These are phyloP conservation scores for Cucumis melo DNA, from an alignment of 306 rosid genomes.

Conservation along the genomic window DNA sequence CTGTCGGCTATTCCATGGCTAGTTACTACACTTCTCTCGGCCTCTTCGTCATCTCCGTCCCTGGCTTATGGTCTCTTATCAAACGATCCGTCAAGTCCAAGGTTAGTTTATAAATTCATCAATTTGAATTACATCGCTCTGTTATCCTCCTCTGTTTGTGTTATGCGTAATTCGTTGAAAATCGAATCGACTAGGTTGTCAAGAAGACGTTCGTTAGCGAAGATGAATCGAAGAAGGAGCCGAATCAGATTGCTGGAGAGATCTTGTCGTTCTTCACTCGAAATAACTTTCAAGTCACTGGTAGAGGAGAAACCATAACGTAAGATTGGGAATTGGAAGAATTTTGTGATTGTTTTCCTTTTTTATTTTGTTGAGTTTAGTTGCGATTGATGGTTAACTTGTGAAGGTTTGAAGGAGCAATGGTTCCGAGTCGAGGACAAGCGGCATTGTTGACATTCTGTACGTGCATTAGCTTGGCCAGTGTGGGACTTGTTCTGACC, in stretches of 20 bases:
- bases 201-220: slow-evolving; percentile 64
- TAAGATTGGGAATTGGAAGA: slow-evolving; percentile 10
- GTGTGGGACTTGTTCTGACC: slow-evolving; percentile 87
- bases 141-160: background rate
- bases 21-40: slow-evolving; percentile 93
- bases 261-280: slow-evolving; percentile 77
- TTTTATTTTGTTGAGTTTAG: background rate
- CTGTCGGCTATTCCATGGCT: slow-evolving; percentile 57
- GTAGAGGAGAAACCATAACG: slow-evolving; percentile 83
- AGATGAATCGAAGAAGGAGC: slow-evolving; percentile 37
- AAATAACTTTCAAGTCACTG: slow-evolving; percentile 58
- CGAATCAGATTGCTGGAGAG: slow-evolving; percentile 73
- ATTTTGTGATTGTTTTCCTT: background rate
- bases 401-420: slow-evolving; percentile 80
- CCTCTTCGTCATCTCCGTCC: slow-evolving; percentile 85
- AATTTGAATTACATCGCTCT: no score
- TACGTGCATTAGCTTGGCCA: slow-evolving; percentile 79
- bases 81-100: slow-evolving; percentile 93
- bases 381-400: background rate
- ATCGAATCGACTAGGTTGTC: slow-evolving; percentile 39
- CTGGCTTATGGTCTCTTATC: slow-evolving; percentile 96
- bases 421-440: slow-evolving; percentile 81
- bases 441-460: slow-evolving; percentile 80
- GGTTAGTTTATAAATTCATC: slow-evolving; percentile 16
- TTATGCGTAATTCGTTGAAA: background rate